Percentiles rank a stretch among this genome's conserved stretches.
Conservation (phyloP, 179 eudicot genomes). For the Carnegiea gigantea region DNA sequence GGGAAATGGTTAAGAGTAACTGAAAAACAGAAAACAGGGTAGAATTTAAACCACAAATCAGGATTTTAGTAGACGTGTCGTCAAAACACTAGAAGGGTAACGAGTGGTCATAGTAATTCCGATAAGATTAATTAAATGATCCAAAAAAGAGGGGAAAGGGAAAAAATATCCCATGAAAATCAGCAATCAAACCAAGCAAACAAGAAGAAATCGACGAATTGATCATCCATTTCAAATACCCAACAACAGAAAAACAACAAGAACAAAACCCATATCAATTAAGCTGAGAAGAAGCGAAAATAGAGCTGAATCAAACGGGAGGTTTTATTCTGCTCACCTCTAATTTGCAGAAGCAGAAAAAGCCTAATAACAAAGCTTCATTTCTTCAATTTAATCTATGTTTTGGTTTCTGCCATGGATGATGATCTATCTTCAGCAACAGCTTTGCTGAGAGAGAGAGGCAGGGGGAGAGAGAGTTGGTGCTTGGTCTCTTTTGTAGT, state of each 20-base stretch:
- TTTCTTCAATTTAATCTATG: background rate
- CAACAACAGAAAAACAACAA: background rate
- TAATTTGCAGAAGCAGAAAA: too few relatives aligned
- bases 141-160: background rate
- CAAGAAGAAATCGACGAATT: background rate
- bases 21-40: background rate
- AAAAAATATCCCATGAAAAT: background rate
- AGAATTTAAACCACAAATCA: background rate
- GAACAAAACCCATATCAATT: background rate
- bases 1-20: background rate
- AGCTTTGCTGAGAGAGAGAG: background rate
- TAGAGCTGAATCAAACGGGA: too few relatives aligned
- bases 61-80: background rate
- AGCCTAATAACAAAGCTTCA: too few relatives aligned
- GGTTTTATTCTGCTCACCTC: background rate
- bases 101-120: slow-evolving; percentile 13
- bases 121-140: background rate
- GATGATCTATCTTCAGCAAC: background rate
- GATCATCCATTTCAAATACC: background rate
- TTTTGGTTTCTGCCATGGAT: background rate
- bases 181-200: background rate
- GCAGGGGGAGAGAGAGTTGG: background rate
- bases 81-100: background rate
- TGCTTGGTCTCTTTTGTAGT: background rate
- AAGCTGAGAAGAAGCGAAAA: background rate